Base-by-base conservation (phyloP, 2,329 filamentous ascomycete species). In the Xylaria sp. region DNA sequence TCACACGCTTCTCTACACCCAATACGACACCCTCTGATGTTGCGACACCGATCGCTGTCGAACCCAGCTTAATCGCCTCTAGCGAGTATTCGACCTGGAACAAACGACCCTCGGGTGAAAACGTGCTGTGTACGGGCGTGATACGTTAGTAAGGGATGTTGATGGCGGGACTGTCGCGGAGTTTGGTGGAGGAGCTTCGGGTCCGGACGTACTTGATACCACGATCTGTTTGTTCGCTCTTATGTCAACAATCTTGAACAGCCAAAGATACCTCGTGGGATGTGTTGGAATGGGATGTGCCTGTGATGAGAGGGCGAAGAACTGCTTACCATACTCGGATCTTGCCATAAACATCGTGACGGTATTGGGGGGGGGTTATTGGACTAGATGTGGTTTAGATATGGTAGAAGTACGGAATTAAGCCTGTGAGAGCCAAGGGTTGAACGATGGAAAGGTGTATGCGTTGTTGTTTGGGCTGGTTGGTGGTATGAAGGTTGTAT, bases 41-140 rank as follows among this genome's bases (percentile, higher is more conserved):
- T 71, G 94, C 92, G 68, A 99, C 92, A 71, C 94, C 94, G 79
- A 99, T 99, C 73, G 94, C 94, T 69, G 94, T 99, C 71, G 91
- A 96, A 69, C 94, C 94, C 68, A 97, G 90, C 83, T 99, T 99
- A 86, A 99, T 99, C 78, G 94, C 94, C 83, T 99, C 94, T 76
- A 99, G 89, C 62, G 94, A 97, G 86, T 99, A 99, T 89, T 99
- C 94, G 82, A 99, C 94, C 82, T 99, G 94, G 85, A 99, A 99
- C 77, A 99, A 90, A 79, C 94, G 94, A 73, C 94, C 94, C 85
- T 99, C 94, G 63, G 94, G 94, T 71, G 94, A 99, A 86, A 99
- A 99, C 84, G 94, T 99, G 85, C 90, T 95, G 75, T 61, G 60
- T 16, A 18, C 55, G 61, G 54, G 54, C 30, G 44, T 19, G 54